These are phyloP conservation scores for Cardamine chenopodiifolia DNA, from an alignment of 345 rosid species.

Conservation along the genomic window DNA sequence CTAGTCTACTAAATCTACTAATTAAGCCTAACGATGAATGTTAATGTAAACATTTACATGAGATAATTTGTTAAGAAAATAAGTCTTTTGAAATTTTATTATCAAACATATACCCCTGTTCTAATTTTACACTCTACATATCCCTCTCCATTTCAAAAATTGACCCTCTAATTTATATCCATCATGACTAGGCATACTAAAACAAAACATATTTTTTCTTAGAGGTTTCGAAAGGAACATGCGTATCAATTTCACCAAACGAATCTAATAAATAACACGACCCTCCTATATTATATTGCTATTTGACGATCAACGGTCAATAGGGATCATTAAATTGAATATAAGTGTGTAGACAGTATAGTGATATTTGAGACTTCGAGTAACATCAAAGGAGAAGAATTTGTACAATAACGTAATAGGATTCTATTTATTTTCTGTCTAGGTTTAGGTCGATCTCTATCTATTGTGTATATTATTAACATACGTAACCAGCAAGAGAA, in stretches of 20 bases:
- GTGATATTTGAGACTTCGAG: slow-evolving; percentile 28
- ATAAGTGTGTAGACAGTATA: no score
- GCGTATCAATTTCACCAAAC: slow-evolving; percentile 41
- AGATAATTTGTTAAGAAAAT: no score
- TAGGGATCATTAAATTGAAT: neutral
- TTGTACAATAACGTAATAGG: neutral
- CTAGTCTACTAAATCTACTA: neutral
- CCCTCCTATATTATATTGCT: slow-evolving; percentile 6
- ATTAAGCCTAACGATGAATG: slow-evolving; percentile 6
- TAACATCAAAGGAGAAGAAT: slow-evolving; percentile 14
- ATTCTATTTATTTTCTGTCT: neutral
- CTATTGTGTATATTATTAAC: neutral
- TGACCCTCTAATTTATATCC: neutral
- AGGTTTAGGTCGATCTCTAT: neutral
- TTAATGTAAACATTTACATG: neutral
- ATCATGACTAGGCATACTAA: neutral
- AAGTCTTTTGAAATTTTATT: no score
- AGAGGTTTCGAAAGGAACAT: slow-evolving; percentile 12
- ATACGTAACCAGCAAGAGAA: neutral
- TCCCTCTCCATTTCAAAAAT: no score
- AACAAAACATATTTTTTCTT: slow-evolving; percentile 4
- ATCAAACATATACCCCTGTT: no score
- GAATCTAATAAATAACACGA: slow-evolving; percentile 33
- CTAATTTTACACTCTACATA: no score
- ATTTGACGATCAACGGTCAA: slow-evolving; percentile 30